These are phyloP conservation scores for Vitis labrusca DNA, from an alignment of 164 flowering plant species.

Conservation along the genomic window DNA sequence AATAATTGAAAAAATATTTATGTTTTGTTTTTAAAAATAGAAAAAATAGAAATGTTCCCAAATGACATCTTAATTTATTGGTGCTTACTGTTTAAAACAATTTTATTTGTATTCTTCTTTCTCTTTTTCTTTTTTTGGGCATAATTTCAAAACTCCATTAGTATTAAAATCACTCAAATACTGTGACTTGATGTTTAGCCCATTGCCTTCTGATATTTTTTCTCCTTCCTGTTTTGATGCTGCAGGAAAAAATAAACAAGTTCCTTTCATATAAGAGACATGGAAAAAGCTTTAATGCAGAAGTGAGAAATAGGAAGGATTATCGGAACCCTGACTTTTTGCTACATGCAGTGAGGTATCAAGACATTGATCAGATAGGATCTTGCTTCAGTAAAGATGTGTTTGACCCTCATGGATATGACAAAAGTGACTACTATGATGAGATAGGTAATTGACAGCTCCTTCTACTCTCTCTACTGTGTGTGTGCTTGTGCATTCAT, in stretches of 20 bases:
- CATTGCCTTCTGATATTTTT: not conserved
- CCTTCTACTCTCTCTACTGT: slow-evolving; percentile 5
- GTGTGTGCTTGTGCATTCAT: not conserved
- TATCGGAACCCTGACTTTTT: slow-evolving; percentile 94
- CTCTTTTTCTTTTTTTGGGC: too few relatives aligned
- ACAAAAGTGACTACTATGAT: slow-evolving; percentile 84
- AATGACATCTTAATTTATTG: too few relatives aligned
- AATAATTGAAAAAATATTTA: too few relatives aligned
- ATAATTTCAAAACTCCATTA: too few relatives aligned
- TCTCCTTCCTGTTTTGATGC: not conserved
- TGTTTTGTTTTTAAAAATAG: too few relatives aligned
- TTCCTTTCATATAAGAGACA: slow-evolving; percentile 70
- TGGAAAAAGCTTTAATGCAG: slow-evolving; percentile 91
- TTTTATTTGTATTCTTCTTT: too few relatives aligned
- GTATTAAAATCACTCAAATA: too few relatives aligned
- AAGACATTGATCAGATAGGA: slow-evolving; percentile 93
- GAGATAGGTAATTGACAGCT: slow-evolving; percentile 65
- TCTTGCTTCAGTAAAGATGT: slow-evolving; percentile 96
- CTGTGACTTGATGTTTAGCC: not conserved
- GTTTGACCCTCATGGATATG: slow-evolving; percentile 97
- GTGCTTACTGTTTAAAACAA: too few relatives aligned
- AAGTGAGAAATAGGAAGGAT: slow-evolving; percentile 91
- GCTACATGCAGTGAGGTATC: slow-evolving; percentile 89
- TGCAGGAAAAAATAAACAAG: slow-evolving; percentile 80
- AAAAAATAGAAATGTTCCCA: too few relatives aligned